phyloP scores from a whole-genome alignment of 345 rosid species.

The Syzygium aqueum region DNA sequence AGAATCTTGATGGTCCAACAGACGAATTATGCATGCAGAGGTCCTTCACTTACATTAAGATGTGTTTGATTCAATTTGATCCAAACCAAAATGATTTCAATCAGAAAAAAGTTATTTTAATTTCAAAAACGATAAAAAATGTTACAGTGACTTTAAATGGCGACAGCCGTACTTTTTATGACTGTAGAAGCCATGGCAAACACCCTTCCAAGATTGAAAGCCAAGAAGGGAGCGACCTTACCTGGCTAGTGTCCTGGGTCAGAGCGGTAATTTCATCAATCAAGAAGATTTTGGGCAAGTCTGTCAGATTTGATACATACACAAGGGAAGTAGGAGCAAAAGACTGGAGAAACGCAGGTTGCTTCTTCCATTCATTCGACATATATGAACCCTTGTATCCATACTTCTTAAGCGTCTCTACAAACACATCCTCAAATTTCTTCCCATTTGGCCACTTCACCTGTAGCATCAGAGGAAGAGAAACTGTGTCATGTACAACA shows the following conservation, averaged over 20 bases:
- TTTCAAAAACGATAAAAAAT: background rate
- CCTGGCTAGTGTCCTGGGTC: conserved; percentile 95
- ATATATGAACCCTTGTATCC: conserved; percentile 74
- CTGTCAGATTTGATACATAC: conserved; percentile 47
- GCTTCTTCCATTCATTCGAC: conserved; percentile 77
- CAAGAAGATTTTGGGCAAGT: conserved; percentile 75
- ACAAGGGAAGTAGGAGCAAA: conserved; percentile 89
- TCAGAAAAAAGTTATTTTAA: background rate
- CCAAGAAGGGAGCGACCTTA: conserved; percentile 4
- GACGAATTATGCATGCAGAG: background rate
- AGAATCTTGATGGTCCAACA: background rate
- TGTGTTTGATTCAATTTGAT: background rate
- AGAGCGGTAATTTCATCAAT: conserved; percentile 57
- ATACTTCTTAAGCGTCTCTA: conserved; percentile 64
- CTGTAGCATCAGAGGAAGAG: conserved; percentile 20
- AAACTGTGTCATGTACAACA: background rate
- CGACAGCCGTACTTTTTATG: background rate
- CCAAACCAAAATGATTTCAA: background rate
- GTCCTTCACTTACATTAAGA: background rate
- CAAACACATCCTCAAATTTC: conserved; percentile 67
- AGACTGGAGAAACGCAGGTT: conserved; percentile 87
- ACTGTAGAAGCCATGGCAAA: background rate
- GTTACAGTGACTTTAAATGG: background rate
- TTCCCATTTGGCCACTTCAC: conserved; percentile 79
- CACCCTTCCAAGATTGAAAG: background rate